These are phyloP conservation scores for Pseudovirgaria hyperparasitica DNA, from an alignment of 2,329 filamentous ascomycete species.

Conservation along the genomic window DNA sequence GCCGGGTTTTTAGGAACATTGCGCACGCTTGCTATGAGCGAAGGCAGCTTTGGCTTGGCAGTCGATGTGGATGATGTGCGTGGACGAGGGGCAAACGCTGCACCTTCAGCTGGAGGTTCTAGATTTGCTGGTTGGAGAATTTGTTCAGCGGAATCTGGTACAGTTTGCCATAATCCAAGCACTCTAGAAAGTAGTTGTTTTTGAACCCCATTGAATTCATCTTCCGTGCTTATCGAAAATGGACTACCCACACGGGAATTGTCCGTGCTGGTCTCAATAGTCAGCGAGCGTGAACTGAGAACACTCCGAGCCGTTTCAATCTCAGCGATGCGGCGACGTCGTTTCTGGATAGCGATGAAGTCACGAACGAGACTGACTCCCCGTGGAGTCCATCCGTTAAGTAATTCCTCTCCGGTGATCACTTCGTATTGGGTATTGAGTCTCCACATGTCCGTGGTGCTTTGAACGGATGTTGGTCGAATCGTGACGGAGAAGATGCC, in stretches of 20 bases:
- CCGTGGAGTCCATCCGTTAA: constrained; percentile 75
- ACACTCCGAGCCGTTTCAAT: constrained; percentile 63
- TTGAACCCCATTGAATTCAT: constrained; percentile 20
- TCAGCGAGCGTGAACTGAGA: constrained; percentile 40
- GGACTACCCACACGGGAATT: constrained; percentile 6
- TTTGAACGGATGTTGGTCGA: constrained; percentile 79
- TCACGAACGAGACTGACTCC: constrained; percentile 87
- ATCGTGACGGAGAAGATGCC: constrained; percentile 78
- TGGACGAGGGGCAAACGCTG: constrained; percentile 26
- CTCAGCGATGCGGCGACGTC: constrained; percentile 61
- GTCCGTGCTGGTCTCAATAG: constrained; percentile 9
- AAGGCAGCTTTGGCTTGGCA: no score
- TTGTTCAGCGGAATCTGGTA: constrained; percentile 29
- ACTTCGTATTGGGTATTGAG: constrained; percentile 94
- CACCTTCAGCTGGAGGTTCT: constrained; percentile 54
- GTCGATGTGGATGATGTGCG: constrained; percentile 29
- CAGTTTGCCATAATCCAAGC: constrained; percentile 49
- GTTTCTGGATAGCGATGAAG: constrained; percentile 63
- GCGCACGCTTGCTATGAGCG: constrained; percentile 63
- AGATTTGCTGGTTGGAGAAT: constrained; percentile 41
- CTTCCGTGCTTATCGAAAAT: constrained; percentile 9
- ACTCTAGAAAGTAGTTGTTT: constrained; percentile 37
- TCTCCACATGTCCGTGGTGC: constrained; percentile 86
- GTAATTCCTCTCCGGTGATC: constrained; percentile 84
- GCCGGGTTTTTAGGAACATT: constrained; percentile 61